Evolutionary conservation across 2,329 filamentous ascomycete genomes (phyloP).

Genomic region (Hypoxylon rubiginosum): DNA sequence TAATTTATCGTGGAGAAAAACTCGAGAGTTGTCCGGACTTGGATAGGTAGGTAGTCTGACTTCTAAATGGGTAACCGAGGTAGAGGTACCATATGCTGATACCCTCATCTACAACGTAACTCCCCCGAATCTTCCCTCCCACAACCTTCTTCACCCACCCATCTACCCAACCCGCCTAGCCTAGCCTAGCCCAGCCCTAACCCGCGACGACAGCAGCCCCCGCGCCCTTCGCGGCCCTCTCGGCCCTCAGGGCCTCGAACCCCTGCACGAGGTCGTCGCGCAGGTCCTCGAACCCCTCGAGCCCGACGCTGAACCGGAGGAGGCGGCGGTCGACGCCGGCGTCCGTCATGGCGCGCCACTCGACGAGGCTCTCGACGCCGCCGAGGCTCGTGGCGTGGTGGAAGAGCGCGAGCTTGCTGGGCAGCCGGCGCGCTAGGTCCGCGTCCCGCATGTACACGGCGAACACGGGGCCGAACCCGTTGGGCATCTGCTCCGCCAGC

Average conservation of each 20-base stretch:
- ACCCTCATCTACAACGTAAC: too few species aligned
- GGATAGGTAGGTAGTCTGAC: too few species aligned
- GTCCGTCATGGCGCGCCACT: conserved; percentile 96
- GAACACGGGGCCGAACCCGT: conserved; percentile 91
- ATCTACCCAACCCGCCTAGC: conserved; percentile 14
- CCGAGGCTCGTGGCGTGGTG: conserved; percentile 95
- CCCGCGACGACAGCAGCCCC: conserved; percentile 35
- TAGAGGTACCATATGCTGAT: too few species aligned
- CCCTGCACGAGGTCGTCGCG: conserved; percentile 78
- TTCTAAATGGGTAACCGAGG: not conserved
- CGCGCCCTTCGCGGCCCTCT: conserved; percentile 44
- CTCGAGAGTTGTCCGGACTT: too few species aligned
- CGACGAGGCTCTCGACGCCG: conserved; percentile 94
- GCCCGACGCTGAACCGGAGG: conserved; percentile 85
- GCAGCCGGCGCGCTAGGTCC: conserved; percentile 75
- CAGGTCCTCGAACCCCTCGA: conserved; percentile 90
- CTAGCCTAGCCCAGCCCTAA: conserved; percentile 5
- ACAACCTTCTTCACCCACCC: not conserved
- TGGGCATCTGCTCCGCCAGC: conserved; percentile 90
- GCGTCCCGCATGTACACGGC: conserved; percentile 75
- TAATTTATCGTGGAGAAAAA: too few species aligned
- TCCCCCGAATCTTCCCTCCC: too few species aligned
- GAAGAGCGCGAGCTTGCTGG: conserved; percentile 84
- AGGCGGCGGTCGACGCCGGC: conserved; percentile 76
- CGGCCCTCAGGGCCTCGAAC: conserved; percentile 67